Conservation (phyloP, 2,329 filamentous ascomycete species). For the Epichloe bromicola region DNA sequence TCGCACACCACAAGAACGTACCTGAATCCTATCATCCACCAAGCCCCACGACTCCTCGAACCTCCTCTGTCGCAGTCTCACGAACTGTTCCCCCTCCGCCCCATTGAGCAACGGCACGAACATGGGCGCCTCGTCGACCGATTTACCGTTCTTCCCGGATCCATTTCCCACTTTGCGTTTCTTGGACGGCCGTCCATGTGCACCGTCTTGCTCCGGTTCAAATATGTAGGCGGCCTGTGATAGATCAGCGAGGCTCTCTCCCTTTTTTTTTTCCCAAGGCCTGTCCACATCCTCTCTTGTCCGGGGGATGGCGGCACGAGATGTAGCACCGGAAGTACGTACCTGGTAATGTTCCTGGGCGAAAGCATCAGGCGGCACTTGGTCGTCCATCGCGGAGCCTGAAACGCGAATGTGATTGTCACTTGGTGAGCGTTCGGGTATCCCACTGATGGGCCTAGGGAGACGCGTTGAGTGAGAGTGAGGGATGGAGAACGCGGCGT, state of each 20-base stretch:
- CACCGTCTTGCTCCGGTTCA: constrained; percentile 31
- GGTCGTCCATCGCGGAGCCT: constrained; percentile 13
- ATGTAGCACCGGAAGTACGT: background rate
- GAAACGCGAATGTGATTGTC: background rate
- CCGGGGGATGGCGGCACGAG: background rate
- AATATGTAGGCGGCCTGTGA: constrained; percentile 8
- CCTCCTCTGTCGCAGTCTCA: constrained; percentile 40
- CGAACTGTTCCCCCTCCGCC: constrained; percentile 34
- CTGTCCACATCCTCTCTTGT: too few relatives aligned
- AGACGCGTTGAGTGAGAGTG: constrained; percentile 2
- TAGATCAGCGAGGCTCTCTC: too few relatives aligned
- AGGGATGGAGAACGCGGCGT: background rate
- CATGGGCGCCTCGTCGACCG: constrained; percentile 10
- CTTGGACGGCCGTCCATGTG: constrained; percentile 35
- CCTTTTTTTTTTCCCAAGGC: too few relatives aligned
- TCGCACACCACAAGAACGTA: constrained; percentile 6
- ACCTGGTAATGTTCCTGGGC: constrained; percentile 34
- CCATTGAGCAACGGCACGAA: constrained; percentile 45
- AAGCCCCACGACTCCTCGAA: constrained; percentile 52
- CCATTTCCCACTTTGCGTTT: constrained; percentile 39
- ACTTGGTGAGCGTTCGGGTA: background rate
- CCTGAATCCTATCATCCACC: constrained; percentile 50
- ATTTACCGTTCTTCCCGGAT: constrained; percentile 9
- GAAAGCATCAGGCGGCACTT: constrained; percentile 11
- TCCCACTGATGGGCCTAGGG: background rate